These are phyloP conservation scores for Moniliophthora roreri DNA, from an alignment of 1,284 basidiomycete species.

Conservation along the genomic window DNA sequence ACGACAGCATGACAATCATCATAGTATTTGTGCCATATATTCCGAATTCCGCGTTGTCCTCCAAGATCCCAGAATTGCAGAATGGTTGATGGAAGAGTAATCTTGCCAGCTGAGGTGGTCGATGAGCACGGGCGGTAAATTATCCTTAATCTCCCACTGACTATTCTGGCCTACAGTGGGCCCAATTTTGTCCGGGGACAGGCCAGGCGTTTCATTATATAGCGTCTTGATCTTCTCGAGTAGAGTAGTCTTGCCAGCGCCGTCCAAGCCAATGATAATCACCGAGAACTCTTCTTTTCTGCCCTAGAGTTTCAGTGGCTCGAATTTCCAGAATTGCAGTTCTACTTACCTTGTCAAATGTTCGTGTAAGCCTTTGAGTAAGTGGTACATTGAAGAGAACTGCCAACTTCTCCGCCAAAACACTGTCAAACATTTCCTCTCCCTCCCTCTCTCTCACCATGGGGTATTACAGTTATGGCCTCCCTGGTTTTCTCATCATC, in stretches of 20 bases:
- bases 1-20: constrained; percentile 93
- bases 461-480: constrained; percentile 60
- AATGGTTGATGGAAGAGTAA: constrained; percentile 86
- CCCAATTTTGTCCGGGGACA: constrained; percentile 86
- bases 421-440: background rate
- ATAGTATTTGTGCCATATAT: constrained; percentile 92
- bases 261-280: constrained; percentile 87
- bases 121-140: background rate
- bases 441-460: constrained; percentile 22
- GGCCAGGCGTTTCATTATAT: constrained; percentile 83
- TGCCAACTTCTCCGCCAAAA: too few species aligned
- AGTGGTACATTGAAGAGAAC: constrained; percentile 5
- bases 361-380: constrained; percentile 76
- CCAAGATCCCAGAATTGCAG: constrained; percentile 95
- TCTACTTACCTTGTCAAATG: constrained; percentile 78
- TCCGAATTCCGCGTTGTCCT: constrained; percentile 87
- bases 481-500: constrained; percentile 63
- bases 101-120: constrained; percentile 74
- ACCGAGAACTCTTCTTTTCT: constrained; percentile 94
- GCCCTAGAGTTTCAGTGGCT: too few species aligned
- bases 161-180: constrained; percentile 96
- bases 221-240: constrained; percentile 91
- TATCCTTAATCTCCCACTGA: constrained; percentile 34
- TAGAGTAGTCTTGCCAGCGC: constrained; percentile 91
- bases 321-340: constrained; percentile 24